Conservation (phyloP, 2,329 filamentous ascomycete genomes). For the Hypoxylon sp. region DNA sequence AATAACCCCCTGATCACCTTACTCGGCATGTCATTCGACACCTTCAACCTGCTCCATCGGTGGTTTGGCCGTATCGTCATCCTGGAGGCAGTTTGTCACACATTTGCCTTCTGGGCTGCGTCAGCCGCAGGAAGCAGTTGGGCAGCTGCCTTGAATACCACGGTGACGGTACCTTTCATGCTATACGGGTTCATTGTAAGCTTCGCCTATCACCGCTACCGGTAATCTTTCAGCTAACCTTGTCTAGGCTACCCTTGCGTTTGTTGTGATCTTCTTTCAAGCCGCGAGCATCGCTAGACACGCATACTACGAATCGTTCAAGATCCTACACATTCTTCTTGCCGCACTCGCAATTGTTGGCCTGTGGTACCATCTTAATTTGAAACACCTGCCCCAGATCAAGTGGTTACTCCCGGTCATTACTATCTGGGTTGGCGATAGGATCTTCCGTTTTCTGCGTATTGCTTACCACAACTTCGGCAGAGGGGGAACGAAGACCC, state of each 20-base stretch:
- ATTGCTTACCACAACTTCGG: constrained; percentile 78
- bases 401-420: constrained; percentile 74
- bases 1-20: constrained; percentile 84
- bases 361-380: constrained; percentile 76
- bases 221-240: constrained; percentile 27
- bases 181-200: constrained; percentile 75
- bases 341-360: constrained; percentile 73
- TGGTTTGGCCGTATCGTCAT: constrained; percentile 85
- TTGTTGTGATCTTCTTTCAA: constrained; percentile 76
- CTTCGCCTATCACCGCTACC: constrained; percentile 35
- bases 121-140: constrained; percentile 63
- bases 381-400: constrained; percentile 69
- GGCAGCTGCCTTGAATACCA: constrained; percentile 58
- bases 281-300: constrained; percentile 80
- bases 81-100: constrained; percentile 77
- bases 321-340: constrained; percentile 77
- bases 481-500: constrained; percentile 74
- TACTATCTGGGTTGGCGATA: constrained; percentile 77
- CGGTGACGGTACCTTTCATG: constrained; percentile 63
- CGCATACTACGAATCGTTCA: constrained; percentile 85
- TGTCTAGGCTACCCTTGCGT: constrained; percentile 69
- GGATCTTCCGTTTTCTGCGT: constrained; percentile 70
- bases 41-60: constrained; percentile 84
- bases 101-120: constrained; percentile 69
- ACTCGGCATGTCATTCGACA: constrained; percentile 83